These are phyloP conservation scores for Cladosporium sp. DNA, from an alignment of 2,329 filamentous ascomycete species.

Conservation along the genomic window DNA sequence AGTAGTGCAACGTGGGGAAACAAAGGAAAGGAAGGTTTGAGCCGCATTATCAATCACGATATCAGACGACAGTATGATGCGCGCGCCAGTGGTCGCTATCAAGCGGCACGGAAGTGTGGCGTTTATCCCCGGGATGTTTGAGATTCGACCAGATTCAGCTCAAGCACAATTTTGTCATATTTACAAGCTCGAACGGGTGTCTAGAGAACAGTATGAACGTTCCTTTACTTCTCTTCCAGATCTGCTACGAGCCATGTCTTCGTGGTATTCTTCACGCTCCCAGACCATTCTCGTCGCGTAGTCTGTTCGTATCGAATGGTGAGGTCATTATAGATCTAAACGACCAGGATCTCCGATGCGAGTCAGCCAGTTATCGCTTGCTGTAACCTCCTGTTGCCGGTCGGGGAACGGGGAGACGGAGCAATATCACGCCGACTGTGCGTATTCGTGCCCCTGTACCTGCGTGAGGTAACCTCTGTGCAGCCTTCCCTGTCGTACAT, in stretches of 20 bases:
- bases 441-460: background rate
- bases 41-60: conserved; percentile 20
- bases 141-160: background rate
- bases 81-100: conserved; percentile 6
- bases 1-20: background rate
- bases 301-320: conserved; percentile 4
- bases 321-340: conserved; percentile 15
- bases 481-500: background rate
- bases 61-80: conserved; percentile 9
- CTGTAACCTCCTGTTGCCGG: background rate
- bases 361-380: background rate
- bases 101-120: conserved; percentile 13
- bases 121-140: conserved; percentile 6
- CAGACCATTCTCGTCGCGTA: conserved; percentile 4
- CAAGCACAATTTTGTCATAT: background rate
- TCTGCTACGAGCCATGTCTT: background rate
- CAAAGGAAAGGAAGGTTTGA: background rate
- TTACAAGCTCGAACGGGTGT: background rate
- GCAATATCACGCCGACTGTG: conserved; percentile 6
- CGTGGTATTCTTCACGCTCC: background rate
- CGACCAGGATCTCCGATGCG: conserved; percentile 7
- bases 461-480: background rate
- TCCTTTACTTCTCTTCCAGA: background rate
- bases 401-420: background rate
- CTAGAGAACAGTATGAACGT: too few species aligned